A percentile compares a stretch with the other conserved stretches of the same genome.
Conservation (phyloP, 805 yeast genomes). For the Pichia rugopelliculosa region DNA sequence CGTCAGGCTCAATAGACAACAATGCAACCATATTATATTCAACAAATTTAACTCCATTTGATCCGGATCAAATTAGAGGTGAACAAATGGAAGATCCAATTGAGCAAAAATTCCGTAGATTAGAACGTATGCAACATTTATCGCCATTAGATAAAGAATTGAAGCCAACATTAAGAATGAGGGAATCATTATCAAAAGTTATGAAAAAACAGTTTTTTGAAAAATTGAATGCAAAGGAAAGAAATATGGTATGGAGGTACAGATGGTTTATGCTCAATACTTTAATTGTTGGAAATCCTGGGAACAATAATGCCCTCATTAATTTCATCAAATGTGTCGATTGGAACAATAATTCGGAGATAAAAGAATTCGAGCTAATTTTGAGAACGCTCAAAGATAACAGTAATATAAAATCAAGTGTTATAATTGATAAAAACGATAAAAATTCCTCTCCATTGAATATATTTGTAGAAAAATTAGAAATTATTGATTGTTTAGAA, state of each 20-base stretch:
- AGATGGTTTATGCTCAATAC: slow-evolving; percentile 71
- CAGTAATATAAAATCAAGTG: slow-evolving; percentile 2
- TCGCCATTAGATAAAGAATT: slow-evolving; percentile 74
- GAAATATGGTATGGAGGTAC: slow-evolving; percentile 84
- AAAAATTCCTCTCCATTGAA: slow-evolving; percentile 13
- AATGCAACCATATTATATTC: background rate
- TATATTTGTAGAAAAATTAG: slow-evolving; percentile 27
- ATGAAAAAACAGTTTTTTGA: slow-evolving; percentile 78
- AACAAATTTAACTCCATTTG: slow-evolving; percentile 37
- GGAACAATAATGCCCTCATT: slow-evolving; percentile 31
- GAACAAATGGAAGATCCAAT: slow-evolving; percentile 62
- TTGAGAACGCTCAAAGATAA: slow-evolving; percentile 23
- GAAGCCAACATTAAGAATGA: slow-evolving; percentile 77
- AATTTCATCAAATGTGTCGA: slow-evolving; percentile 83
- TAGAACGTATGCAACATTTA: slow-evolving; percentile 77
- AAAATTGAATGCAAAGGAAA: slow-evolving; percentile 72
- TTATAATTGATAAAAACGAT: background rate
- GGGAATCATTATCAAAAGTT: slow-evolving; percentile 66
- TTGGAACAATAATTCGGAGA: slow-evolving; percentile 80
- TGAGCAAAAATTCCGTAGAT: slow-evolving; percentile 75
- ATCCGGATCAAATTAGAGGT: slow-evolving; percentile 52
- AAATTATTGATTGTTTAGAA: slow-evolving; percentile 48
- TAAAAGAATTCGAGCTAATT: slow-evolving; percentile 56
- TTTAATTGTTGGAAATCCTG: slow-evolving; percentile 27
- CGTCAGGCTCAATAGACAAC: slow-evolving; percentile 4